Conservation (phyloP, 257 asterid genomes). For the Solanum chilense region DNA sequence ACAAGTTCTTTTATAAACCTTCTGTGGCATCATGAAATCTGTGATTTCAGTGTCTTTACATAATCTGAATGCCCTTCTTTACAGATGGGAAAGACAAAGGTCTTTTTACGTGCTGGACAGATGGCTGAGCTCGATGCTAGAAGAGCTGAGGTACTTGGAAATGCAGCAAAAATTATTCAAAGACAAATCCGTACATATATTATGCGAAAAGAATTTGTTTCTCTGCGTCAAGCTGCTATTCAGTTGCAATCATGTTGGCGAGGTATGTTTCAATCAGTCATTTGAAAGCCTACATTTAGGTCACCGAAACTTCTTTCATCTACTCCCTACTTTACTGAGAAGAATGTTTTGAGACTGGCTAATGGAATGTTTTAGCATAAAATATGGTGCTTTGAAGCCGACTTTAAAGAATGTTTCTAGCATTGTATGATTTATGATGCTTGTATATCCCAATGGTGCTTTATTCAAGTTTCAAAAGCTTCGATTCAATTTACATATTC, state of each 20-base stretch:
- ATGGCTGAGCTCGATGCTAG: constrained; percentile 98
- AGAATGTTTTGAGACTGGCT: background rate
- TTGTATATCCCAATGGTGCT: background rate
- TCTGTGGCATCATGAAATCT: background rate
- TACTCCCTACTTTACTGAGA: background rate
- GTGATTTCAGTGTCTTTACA: background rate
- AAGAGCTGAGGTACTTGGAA: constrained; percentile 96
- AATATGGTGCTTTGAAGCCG: background rate
- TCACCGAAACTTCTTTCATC: background rate
- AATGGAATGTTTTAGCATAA: background rate
- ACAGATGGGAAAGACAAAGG: constrained; percentile 96
- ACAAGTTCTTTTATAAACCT: background rate
- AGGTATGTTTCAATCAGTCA: constrained; percentile 39
- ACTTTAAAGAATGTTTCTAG: background rate
- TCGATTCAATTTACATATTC: background rate
- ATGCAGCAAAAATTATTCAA: constrained; percentile 93
- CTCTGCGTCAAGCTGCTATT: constrained; percentile 69
- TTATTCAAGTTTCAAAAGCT: background rate
- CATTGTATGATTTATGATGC: background rate
- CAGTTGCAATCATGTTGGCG: constrained; percentile 97
- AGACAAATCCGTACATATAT: constrained; percentile 89
- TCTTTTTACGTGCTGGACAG: constrained; percentile 98
- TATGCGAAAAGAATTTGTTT: constrained; percentile 76
- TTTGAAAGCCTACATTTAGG: constrained; percentile 1
- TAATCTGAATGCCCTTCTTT: constrained; percentile 7